Evolutionary conservation across 805 yeast species (phyloP), one percentile per base, ranked within the genome.

Genomic region (Saccharomyces eubayanus): DNA sequence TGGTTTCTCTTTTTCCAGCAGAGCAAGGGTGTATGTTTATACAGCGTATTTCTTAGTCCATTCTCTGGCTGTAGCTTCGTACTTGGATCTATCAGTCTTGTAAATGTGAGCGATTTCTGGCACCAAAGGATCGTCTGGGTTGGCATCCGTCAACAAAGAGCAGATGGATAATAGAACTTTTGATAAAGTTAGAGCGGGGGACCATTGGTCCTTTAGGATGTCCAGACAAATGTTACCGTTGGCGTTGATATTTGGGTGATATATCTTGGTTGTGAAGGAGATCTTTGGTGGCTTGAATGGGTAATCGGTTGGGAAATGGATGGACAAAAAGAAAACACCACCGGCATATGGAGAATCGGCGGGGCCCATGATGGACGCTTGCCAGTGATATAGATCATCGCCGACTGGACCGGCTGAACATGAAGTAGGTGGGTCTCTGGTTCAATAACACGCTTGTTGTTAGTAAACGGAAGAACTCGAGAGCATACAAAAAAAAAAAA

Each of bases 321-420:
- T 90, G 52, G 96, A 84, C 59, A 94, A 81, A 80, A 94, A 94
- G 74, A 94, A 94, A 47, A 92, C 97, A 67, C 98, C 99, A 60
- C 92, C 92, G 41, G 86, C 79, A 64, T 82, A 83, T 57, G 88
- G 94, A 49, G 97, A 88, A 75, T 94, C 98, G 62, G 96, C 82
- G 51, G 99, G 99, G 50, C 99, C 99, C 95, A 94, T 89, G 71
- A 94, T 94, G 47, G 98, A 91, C 46, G 98, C 99, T 76, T 94
- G 98, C 99, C 99, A 94, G 78, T 92, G 98, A 77, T 87, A 94
- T 69, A 92, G 77, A 73, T 92, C 99, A 65, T 94, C 98, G 49
- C 97, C 97, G 48, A 89, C 94, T 64, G 99, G 99, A 46, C 99
- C 99, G 10, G 99, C 99, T 27, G 97, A 90, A 75, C 98, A 94